A percentile compares a stretch with the other conserved stretches of the same genome.
Evolutionary conservation across 129 eudicot genomes (phyloP).

Genomic region (Logfia minima): DNA sequence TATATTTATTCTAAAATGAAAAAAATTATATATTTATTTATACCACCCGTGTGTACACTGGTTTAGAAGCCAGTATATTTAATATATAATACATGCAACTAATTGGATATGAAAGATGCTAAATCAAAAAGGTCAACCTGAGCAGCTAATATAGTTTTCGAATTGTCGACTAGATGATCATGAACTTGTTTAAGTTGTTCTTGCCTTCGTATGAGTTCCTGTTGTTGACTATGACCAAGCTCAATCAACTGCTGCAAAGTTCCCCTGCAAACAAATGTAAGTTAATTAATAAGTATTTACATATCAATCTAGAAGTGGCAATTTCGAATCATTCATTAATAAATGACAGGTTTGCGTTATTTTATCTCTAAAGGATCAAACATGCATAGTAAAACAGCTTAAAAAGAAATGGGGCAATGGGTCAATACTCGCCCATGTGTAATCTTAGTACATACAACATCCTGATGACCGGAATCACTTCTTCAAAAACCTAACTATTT

Average conservation of each 20-base stretch:
- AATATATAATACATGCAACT: not conserved
- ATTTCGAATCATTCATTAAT: not conserved
- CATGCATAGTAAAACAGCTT: not conserved
- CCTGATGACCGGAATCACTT: not conserved
- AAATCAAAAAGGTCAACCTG: constrained; percentile 45
- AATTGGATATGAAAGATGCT: not conserved
- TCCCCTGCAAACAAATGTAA: constrained; percentile 38
- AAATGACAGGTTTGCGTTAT: not conserved
- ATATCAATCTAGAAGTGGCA: not conserved
- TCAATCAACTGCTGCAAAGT: constrained; percentile 14
- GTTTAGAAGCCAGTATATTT: not conserved
- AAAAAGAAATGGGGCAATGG: not conserved
- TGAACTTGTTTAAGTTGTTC: constrained; percentile 18
- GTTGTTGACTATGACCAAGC: constrained; percentile 27
- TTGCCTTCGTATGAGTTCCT: constrained; percentile 25
- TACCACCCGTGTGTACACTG: too few species aligned
- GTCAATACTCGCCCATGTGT: not conserved
- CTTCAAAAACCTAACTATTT: not conserved
- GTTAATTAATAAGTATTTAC: not conserved
- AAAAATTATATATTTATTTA: too few species aligned
- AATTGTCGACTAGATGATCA: constrained; percentile 9
- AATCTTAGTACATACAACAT: not conserved
- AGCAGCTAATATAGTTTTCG: constrained; percentile 30
- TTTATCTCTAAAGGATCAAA: not conserved
- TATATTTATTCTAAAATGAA: too few species aligned